A percentile compares a stretch with the other conserved stretches of the same genome.
Conservation (phyloP, 495 filamentous ascomycete genomes). For the Aspergillus campestris region DNA sequence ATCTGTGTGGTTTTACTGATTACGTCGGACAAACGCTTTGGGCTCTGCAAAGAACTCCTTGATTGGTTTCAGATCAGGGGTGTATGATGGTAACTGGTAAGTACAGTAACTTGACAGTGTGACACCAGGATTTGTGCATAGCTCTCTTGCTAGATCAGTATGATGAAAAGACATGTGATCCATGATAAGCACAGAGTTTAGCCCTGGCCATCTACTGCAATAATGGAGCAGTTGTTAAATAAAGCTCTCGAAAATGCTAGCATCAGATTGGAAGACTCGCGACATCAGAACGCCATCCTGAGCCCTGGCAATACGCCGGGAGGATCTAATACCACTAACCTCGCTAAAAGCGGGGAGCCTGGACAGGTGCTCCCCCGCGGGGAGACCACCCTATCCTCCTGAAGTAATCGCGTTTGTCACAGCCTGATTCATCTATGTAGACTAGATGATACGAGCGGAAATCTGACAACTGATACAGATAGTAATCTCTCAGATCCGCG, state of each 20-base stretch:
- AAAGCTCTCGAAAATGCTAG: constrained; percentile 26
- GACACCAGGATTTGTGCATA: no score
- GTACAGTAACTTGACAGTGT: no score
- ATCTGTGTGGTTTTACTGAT: no score
- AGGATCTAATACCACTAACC: constrained; percentile 24
- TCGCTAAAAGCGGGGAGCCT: constrained; percentile 19
- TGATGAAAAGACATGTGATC: no score
- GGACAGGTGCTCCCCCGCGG: constrained; percentile 16
- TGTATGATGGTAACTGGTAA: constrained; percentile 20
- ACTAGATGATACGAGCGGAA: constrained; percentile 20
- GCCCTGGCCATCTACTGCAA: constrained; percentile 23
- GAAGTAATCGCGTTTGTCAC: constrained; percentile 15
- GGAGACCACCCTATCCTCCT: constrained; percentile 14
- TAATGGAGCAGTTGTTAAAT: constrained; percentile 25
- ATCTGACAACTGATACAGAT: constrained; percentile 22
- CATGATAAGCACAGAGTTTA: constrained; percentile 28
- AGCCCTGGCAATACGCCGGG: constrained; percentile 25
- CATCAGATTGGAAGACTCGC: constrained; percentile 24
- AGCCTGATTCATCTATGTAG: constrained; percentile 22
- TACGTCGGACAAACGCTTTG: constrained; percentile 7
- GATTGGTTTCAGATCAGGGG: constrained; percentile 20
- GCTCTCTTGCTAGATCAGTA: constrained; percentile 17
- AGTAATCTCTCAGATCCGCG: constrained; percentile 25
- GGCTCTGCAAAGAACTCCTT: constrained; percentile 7
- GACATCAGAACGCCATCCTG: constrained; percentile 18